These are phyloP conservation scores for Phytophthora aleatoria DNA, from an alignment of 352 stramenopile species.

Conservation along the genomic window DNA sequence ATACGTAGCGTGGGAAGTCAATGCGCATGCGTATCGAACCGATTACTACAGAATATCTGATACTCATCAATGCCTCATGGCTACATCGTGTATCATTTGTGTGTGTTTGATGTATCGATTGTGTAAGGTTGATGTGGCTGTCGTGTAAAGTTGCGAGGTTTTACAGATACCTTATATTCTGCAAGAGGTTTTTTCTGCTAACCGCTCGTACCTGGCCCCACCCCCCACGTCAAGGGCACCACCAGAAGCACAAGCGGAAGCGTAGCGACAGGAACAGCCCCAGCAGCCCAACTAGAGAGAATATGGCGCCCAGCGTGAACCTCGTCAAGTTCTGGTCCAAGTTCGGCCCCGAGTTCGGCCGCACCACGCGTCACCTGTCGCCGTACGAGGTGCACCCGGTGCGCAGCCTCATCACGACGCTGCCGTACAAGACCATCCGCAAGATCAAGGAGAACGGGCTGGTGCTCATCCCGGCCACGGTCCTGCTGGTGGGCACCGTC, in stretches of 20 bases:
- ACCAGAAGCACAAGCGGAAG: constrained; percentile 36
- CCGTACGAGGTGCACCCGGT: constrained; percentile 73
- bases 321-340: constrained; percentile 82
- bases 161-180: constrained; percentile 6
- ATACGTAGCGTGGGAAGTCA: no score
- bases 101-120: not conserved
- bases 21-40: no score
- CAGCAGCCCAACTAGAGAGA: constrained; percentile 22
- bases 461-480: constrained; percentile 63
- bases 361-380: constrained; percentile 72
- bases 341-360: constrained; percentile 62
- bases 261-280: constrained; percentile 10
- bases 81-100: not conserved
- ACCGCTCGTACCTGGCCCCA: constrained; percentile 20
- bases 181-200: constrained; percentile 41
- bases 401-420: constrained; percentile 68
- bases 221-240: constrained; percentile 11
- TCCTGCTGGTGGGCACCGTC: constrained; percentile 73
- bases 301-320: constrained; percentile 49
- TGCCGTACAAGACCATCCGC: constrained; percentile 77
- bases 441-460: constrained; percentile 85
- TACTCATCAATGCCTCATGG: not conserved
- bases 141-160: constrained; percentile 13
- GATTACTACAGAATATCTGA: not conserved
- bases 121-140: not conserved